Base-by-base conservation (phyloP, 345 rosid species). In the Stellera chamaejasme region DNA sequence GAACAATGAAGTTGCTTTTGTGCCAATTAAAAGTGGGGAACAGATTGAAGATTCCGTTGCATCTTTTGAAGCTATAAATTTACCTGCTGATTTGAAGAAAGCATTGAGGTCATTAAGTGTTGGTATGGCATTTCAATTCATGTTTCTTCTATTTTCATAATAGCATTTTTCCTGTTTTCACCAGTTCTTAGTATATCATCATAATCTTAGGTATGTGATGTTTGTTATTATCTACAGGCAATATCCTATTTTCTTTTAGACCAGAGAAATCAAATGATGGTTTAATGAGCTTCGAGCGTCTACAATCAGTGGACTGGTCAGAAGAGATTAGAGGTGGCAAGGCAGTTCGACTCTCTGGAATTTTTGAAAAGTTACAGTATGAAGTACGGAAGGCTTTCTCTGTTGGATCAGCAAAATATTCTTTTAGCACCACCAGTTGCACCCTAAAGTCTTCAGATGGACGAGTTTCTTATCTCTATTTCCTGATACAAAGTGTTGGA, bases 301-400 rank as follows among this genome's bases (percentile, higher is more conserved):
- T 78, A 32, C 71, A 79, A 58, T 79, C 80, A 59, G 82, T 76
- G 51, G 90, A 75, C 64, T 92, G 95, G 96, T 88, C 98, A 47
- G 90, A 82, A 54, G 92, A 88, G 62, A 80, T 92, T 55, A 75
- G 74, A 79, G 96, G 95, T 45, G 96, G 88, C 67, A 91, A 88
- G 77, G 96, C 95, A 36, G 87, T 83, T 69, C 80, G 67, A 63
- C 81, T 91, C 27, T 77, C 88, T 64, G 98, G 98, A 66, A 74
- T 88, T 62, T 82, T 88, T 68, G 86, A 91, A 69, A 85, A 77
- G 68, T 74, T 91, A 67, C 74, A 81, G 71, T 83, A 85, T 69
- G 80, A 73, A 85, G 92, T 85, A 19, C 84, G 79, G 59, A 82
- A 63, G 69, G 88, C 85, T 59, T 82, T 91, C 57, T 72, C 82